Evolutionary conservation across 1,284 basidiomycete species (phyloP).

Genomic region (Lignosus rhinocerotis): DNA sequence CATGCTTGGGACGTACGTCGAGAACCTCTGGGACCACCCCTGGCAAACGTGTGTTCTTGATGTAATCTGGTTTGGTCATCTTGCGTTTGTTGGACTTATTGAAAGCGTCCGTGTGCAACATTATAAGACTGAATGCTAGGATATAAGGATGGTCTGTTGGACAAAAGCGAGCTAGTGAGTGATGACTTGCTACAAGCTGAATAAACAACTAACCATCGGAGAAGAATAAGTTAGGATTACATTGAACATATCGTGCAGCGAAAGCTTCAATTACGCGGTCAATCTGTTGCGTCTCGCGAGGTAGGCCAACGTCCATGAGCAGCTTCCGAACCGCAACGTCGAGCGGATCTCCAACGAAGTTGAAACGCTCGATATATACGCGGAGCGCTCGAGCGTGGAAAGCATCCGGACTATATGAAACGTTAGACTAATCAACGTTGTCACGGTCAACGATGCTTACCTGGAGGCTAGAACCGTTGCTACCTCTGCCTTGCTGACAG

Average conservation of each 20-base stretch:
- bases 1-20: slow-evolving; percentile 60
- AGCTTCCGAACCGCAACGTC: slow-evolving; percentile 92
- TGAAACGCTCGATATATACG: slow-evolving; percentile 77
- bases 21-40: slow-evolving; percentile 83
- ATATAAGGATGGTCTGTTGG: slow-evolving; percentile 90
- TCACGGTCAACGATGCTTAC: slow-evolving; percentile 42
- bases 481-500: slow-evolving; percentile 76
- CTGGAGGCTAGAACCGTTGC: slow-evolving; percentile 79
- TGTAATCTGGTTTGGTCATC: slow-evolving; percentile 94
- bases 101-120: slow-evolving; percentile 98
- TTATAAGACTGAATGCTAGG: slow-evolving; percentile 96
- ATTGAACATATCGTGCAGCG: slow-evolving; percentile 80
- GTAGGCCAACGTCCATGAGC: slow-evolving; percentile 90
- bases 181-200: neutral
- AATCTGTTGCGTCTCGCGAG: slow-evolving; percentile 97
- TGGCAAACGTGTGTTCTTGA: slow-evolving; percentile 89
- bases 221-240: slow-evolving; percentile 83
- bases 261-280: slow-evolving; percentile 98
- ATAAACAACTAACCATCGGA: slow-evolving; percentile 59
- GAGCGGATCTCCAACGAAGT: slow-evolving; percentile 81
- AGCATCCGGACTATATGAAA: slow-evolving; percentile 57
- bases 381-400: slow-evolving; percentile 76
- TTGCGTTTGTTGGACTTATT: slow-evolving; percentile 97
- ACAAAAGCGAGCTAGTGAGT: neutral
- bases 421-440: neutral